A percentile compares a stretch with the other conserved stretches of the same genome.
phyloP scores from a whole-genome alignment of 352 stramenopile genomes.

The Globisporangium nagaii region DNA sequence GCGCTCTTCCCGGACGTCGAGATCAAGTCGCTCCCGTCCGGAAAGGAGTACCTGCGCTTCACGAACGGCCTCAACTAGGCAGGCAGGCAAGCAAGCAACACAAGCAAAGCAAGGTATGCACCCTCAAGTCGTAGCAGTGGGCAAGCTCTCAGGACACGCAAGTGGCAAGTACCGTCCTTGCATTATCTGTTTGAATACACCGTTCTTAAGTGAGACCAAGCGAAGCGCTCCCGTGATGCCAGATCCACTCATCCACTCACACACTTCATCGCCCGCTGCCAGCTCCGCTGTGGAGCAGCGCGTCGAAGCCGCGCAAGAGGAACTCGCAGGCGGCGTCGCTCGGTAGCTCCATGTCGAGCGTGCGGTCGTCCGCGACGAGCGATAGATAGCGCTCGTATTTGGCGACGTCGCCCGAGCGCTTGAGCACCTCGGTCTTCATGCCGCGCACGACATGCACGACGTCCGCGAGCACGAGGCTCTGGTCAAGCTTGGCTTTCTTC shows the following conservation, averaged over 20 bases:
- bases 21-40: conserved; percentile 61
- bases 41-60: conserved; percentile 74
- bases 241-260: too few relatives aligned
- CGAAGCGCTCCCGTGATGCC: too few relatives aligned
- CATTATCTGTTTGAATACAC: conserved; percentile 10
- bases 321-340: conserved; percentile 54
- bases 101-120: neutral
- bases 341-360: conserved; percentile 59
- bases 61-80: conserved; percentile 22
- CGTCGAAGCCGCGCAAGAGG: conserved; percentile 49
- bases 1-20: conserved; percentile 57
- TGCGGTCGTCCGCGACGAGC: conserved; percentile 61
- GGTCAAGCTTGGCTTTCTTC: conserved; percentile 65
- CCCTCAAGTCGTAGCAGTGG: neutral
- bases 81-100: neutral
- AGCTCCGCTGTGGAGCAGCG: conserved; percentile 30
- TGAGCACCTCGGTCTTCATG: conserved; percentile 78
- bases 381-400: conserved; percentile 75
- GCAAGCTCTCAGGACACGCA: neutral
- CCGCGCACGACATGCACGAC: conserved; percentile 68
- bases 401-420: conserved; percentile 56
- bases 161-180: neutral
- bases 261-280: too few relatives aligned
- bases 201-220: conserved; percentile 2
- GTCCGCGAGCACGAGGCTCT: conserved; percentile 58